Percentiles rank a stretch among this genome's conserved stretches.
Evolutionary conservation across 108 stramenopile genomes (phyloP).

Genomic region (Skeletonema tropicum): DNA sequence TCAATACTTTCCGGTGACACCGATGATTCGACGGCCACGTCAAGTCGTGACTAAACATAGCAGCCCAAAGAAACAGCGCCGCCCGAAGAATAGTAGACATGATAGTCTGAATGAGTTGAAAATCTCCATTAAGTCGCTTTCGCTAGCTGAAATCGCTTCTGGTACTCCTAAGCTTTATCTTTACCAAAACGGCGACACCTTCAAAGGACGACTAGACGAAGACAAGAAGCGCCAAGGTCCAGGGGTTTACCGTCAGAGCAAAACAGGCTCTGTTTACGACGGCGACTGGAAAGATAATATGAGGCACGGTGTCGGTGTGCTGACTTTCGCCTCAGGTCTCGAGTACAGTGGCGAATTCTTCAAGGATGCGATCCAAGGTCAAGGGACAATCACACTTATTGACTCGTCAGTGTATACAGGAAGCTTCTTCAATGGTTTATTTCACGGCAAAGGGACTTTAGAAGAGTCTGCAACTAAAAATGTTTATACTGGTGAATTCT

Average conservation of each 20-base stretch:
- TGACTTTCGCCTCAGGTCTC: constrained; percentile 35
- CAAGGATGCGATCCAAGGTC: constrained; percentile 35
- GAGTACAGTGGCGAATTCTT: constrained; percentile 48
- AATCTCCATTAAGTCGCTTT: constrained; percentile 21
- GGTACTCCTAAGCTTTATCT: constrained; percentile 19
- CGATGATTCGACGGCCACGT: constrained; percentile 14
- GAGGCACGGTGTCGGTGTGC: constrained; percentile 42
- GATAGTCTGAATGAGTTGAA: background rate
- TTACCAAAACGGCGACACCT: constrained; percentile 41
- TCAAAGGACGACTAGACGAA: constrained; percentile 30
- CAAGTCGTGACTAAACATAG: background rate
- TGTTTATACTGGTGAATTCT: constrained; percentile 36
- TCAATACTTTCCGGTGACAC: constrained; percentile 11
- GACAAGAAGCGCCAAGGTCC: constrained; percentile 33
- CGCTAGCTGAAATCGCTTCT: constrained; percentile 12
- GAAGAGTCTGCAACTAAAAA: constrained; percentile 15
- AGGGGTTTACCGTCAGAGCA: constrained; percentile 34
- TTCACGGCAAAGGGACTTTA: constrained; percentile 39
- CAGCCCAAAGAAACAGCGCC: background rate
- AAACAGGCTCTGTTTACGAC: constrained; percentile 34
- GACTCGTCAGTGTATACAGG: constrained; percentile 36
- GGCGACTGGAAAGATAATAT: constrained; percentile 45
- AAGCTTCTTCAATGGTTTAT: constrained; percentile 30
- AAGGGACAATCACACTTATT: constrained; percentile 34
- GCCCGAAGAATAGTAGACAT: background rate